phyloP scores from a whole-genome alignment of 2,329 filamentous ascomycete species.

The Aspergillus ustus region DNA sequence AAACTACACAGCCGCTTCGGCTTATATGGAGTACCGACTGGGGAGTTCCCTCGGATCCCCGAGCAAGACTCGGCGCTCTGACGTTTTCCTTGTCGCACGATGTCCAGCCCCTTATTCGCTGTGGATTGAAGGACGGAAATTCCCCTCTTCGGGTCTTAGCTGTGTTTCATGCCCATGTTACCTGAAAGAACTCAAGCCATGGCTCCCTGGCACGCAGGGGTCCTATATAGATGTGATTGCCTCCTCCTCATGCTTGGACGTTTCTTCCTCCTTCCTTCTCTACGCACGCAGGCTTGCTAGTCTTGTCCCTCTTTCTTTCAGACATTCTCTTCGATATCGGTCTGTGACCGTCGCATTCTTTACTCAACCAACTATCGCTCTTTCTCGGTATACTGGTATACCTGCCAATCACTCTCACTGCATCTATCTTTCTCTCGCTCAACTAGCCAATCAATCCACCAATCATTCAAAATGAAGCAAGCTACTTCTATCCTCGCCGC shows the following conservation, averaged over 20 bases:
- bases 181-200: neutral
- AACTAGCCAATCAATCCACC: slow-evolving; percentile 10
- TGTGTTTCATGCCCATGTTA: slow-evolving; percentile 7
- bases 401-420: slow-evolving; percentile 20
- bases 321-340: slow-evolving; percentile 25
- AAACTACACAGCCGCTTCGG: slow-evolving; percentile 28
- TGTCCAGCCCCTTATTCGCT: neutral
- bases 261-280: slow-evolving; percentile 11
- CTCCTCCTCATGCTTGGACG: neutral
- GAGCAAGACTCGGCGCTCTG: neutral
- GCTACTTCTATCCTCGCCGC: slow-evolving; percentile 47
- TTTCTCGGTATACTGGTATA: slow-evolving; percentile 32
- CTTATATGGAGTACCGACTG: slow-evolving; percentile 14
- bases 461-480: slow-evolving; percentile 47
- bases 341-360: slow-evolving; percentile 30
- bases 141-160: neutral
- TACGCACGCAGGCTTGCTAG: slow-evolving; percentile 25
- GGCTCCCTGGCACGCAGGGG: neutral
- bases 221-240: slow-evolving; percentile 25
- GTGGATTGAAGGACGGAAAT: slow-evolving; percentile 10
- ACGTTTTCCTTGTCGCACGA: slow-evolving; percentile 6
- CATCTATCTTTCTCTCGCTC: slow-evolving; percentile 17
- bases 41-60: neutral
- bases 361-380: slow-evolving; percentile 12
- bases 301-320: slow-evolving; percentile 18